These are phyloP conservation scores for Orbilia quercus DNA, from an alignment of 2,329 filamentous ascomycete genomes.

Conservation along the genomic window DNA sequence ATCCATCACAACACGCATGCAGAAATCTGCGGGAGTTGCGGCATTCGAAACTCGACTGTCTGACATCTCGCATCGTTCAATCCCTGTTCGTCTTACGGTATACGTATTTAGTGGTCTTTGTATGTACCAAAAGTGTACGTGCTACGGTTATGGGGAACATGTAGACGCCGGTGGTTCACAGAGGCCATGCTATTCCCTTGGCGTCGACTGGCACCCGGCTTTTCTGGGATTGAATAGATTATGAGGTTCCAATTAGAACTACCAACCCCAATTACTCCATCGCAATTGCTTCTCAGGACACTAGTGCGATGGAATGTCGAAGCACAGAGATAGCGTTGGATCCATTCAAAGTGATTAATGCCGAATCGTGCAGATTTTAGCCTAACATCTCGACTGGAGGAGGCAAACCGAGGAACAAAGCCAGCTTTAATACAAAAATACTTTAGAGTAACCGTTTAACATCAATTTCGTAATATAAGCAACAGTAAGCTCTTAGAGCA, in stretches of 20 bases:
- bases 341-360: constrained; percentile 32
- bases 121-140: neutral
- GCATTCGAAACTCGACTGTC: neutral
- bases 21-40: neutral
- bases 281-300: neutral
- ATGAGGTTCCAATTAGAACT: neutral
- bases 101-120: neutral
- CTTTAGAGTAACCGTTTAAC: too few relatives aligned
- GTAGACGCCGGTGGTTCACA: neutral
- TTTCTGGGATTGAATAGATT: neutral
- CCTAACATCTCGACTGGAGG: constrained; percentile 10
- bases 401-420: constrained; percentile 16
- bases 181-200: neutral
- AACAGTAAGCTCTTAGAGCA: too few relatives aligned
- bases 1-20: neutral
- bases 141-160: neutral
- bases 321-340: constrained; percentile 17
- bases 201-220: neutral
- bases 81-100: neutral
- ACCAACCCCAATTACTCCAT: neutral
- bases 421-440: too few relatives aligned
- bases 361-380: constrained; percentile 15
- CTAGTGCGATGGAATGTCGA: constrained; percentile 24
- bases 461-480: too few relatives aligned
- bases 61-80: neutral